Evolutionary conservation across 176 grass and related monocot species (phyloP).

Genomic region (Neostapfia colusana): DNA sequence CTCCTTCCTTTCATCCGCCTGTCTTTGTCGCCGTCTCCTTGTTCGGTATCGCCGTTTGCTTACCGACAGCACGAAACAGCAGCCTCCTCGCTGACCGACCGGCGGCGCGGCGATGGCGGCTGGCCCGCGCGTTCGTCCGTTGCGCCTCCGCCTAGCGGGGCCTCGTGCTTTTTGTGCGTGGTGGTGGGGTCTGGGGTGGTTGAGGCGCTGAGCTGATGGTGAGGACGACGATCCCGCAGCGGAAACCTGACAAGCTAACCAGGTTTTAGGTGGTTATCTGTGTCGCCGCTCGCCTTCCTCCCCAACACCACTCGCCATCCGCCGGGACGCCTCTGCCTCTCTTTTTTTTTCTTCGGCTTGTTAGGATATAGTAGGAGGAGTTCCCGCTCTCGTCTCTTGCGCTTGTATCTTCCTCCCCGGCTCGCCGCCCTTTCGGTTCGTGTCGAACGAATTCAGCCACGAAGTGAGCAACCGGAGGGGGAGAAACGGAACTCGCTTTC

Average conservation of each 20-base stretch:
- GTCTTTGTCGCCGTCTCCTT: conserved; percentile 29
- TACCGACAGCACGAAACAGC: conserved; percentile 14
- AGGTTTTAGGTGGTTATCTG: conserved; percentile 78
- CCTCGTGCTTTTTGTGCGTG: conserved; percentile 36
- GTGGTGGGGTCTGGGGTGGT: conserved; percentile 90
- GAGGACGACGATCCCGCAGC: conserved; percentile 40
- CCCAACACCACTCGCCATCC: too few species aligned
- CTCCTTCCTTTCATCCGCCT: conserved; percentile 11
- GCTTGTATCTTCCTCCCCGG: conserved; percentile 41
- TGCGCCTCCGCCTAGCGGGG: neutral
- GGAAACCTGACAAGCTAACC: conserved; percentile 70
- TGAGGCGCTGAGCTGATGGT: conserved; percentile 39
- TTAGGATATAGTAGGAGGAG: neutral
- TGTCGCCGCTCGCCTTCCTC: conserved; percentile 11
- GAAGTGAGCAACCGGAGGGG: conserved; percentile 11
- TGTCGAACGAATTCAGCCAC: conserved; percentile 27
- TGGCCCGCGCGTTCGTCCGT: neutral
- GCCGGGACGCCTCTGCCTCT: conserved; percentile 21
- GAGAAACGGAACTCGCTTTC: conserved; percentile 38
- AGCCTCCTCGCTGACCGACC: conserved; percentile 33
- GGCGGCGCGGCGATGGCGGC: neutral
- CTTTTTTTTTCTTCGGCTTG: neutral
- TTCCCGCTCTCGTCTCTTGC: conserved; percentile 50
- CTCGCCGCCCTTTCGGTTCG: conserved; percentile 31
- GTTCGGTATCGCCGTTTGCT: neutral